Evolutionary conservation across 108 stramenopile genomes (phyloP).

Genomic region (Mayamaea pseudoterrestris): DNA sequence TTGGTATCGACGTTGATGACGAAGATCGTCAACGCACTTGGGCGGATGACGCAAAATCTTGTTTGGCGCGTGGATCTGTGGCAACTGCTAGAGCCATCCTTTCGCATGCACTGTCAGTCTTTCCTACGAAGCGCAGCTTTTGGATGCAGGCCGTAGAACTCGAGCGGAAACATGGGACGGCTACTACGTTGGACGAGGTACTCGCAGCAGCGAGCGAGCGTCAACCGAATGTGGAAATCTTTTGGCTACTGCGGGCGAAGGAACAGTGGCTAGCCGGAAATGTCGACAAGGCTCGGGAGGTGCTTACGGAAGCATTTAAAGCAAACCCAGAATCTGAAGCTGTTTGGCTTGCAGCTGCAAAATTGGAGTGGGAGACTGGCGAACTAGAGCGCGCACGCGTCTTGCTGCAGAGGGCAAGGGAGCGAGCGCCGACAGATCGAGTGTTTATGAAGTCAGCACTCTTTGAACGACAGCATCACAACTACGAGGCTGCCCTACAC

Average conservation of each 20-base stretch:
- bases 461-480: slow-evolving; percentile 61
- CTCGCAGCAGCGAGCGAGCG: slow-evolving; percentile 76
- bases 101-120: slow-evolving; percentile 61
- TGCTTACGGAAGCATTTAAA: slow-evolving; percentile 87
- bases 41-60: slow-evolving; percentile 91
- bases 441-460: slow-evolving; percentile 94
- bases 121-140: slow-evolving; percentile 69
- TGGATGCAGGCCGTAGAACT: slow-evolving; percentile 90
- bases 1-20: slow-evolving; percentile 84
- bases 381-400: slow-evolving; percentile 82
- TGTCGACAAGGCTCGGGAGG: slow-evolving; percentile 79
- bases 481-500: slow-evolving; percentile 32
- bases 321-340: slow-evolving; percentile 92
- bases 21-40: slow-evolving; percentile 90
- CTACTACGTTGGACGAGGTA: slow-evolving; percentile 55
- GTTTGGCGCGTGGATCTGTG: slow-evolving; percentile 47
- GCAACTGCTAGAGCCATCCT: slow-evolving; percentile 82
- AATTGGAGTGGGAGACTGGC: slow-evolving; percentile 95
- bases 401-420: slow-evolving; percentile 75
- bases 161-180: slow-evolving; percentile 73
- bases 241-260: slow-evolving; percentile 97
- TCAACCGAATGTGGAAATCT: slow-evolving; percentile 81
- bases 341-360: slow-evolving; percentile 94
- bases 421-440: slow-evolving; percentile 66
- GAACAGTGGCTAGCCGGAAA: slow-evolving; percentile 85